Evolutionary conservation across 768 basidiomycete genomes (phyloP).

Genomic region (Russula abietina): DNA sequence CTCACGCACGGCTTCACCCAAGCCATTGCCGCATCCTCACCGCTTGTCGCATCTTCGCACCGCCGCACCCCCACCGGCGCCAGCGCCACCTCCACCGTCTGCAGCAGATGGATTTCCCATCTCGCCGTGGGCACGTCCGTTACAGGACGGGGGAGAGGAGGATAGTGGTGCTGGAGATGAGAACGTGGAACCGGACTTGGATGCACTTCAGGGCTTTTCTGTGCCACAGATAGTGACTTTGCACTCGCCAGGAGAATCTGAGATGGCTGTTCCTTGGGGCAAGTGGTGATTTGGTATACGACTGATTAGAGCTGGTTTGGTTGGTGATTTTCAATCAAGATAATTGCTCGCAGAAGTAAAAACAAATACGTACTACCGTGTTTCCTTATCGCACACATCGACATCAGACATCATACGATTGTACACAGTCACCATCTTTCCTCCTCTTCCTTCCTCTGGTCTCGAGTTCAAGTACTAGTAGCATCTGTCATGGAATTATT

Average conservation of each 20-base stretch:
- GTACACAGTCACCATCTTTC: neutral
- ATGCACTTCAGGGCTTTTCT: neutral
- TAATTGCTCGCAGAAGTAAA: neutral
- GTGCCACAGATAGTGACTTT: slow-evolving; percentile 9
- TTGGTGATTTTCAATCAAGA: neutral
- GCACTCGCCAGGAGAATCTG: slow-evolving; percentile 8
- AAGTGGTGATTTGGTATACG: neutral
- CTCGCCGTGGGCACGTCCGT: slow-evolving; percentile 19
- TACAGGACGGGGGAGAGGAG: neutral
- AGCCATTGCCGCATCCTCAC: slow-evolving; percentile 22
- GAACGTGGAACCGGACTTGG: neutral
- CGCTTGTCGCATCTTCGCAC: slow-evolving; percentile 18
- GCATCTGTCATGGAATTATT: no score
- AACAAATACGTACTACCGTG: neutral
- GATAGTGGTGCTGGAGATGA: neutral
- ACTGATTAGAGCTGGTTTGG: neutral
- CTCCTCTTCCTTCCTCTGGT: no score
- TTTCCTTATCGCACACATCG: neutral
- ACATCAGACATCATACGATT: neutral
- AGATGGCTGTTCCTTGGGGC: slow-evolving; percentile 14
- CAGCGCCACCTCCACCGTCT: slow-evolving; percentile 24
- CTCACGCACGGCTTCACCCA: slow-evolving; percentile 21
- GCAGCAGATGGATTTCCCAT: slow-evolving; percentile 17
- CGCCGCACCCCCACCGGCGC: neutral
- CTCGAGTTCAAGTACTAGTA: neutral